Evolutionary conservation across 139 green algal genomes (phyloP).

Genomic region (Nannochloris sp.): DNA sequence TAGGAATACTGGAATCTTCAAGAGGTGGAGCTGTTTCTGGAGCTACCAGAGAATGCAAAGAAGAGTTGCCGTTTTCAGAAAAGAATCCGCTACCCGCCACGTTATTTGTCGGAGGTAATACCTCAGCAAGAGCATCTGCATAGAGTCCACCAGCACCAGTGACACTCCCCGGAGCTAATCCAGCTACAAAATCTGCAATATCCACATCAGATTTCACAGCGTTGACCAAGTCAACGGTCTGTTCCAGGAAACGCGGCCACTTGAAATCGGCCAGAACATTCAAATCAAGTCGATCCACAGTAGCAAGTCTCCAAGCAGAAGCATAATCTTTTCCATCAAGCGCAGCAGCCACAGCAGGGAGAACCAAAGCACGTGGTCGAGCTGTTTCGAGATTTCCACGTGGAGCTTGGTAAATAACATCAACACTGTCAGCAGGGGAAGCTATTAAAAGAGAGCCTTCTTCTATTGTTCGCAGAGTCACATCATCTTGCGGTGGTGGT

Average conservation of each 20-base stretch:
- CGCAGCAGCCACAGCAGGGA: constrained; percentile 47
- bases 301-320: constrained; percentile 54
- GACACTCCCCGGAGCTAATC: constrained; percentile 35
- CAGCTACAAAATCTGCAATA: constrained; percentile 72
- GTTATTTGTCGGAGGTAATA: too few species aligned
- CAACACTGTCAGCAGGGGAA: constrained; percentile 16
- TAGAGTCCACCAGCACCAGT: constrained; percentile 52
- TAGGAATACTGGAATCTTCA: too few species aligned
- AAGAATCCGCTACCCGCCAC: too few species aligned
- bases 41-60: too few species aligned
- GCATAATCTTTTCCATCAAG: constrained; percentile 33
- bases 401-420: constrained; percentile 75
- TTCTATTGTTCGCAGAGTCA: constrained; percentile 56
- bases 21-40: too few species aligned
- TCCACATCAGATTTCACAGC: constrained; percentile 37
- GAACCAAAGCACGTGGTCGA: constrained; percentile 67
- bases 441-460: constrained; percentile 48
- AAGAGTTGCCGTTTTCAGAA: too few species aligned
- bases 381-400: constrained; percentile 90
- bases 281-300: constrained; percentile 69
- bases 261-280: constrained; percentile 88
- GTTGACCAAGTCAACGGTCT: constrained; percentile 45
- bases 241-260: constrained; percentile 66
- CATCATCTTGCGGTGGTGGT: constrained; percentile 13
- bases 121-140: too few species aligned